phyloP scores from a whole-genome alignment of 352 stramenopile genomes.

The Phytophthora citricola region DNA sequence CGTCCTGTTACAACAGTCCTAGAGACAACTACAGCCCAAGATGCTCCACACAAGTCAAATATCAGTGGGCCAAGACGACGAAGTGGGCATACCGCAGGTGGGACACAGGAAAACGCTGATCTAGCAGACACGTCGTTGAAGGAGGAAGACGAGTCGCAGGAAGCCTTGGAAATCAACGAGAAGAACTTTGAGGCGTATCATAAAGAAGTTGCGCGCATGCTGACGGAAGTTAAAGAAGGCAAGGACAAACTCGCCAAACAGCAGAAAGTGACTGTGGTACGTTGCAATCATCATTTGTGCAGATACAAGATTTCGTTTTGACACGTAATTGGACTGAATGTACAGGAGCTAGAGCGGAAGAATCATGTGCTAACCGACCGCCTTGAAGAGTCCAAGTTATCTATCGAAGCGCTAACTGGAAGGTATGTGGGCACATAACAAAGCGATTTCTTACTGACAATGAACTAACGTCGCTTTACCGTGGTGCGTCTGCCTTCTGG shows the following conservation, averaged over 20 bases:
- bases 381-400: slow-evolving; percentile 74
- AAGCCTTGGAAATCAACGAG: slow-evolving; percentile 54
- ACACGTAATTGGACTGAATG: not conserved
- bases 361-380: slow-evolving; percentile 63
- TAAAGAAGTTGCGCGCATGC: slow-evolving; percentile 68
- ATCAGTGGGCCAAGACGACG: slow-evolving; percentile 1
- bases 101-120: slow-evolving; percentile 1
- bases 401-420: slow-evolving; percentile 68
- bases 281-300: not conserved
- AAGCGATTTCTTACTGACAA: not conserved
- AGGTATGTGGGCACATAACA: slow-evolving; percentile 39
- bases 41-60: slow-evolving; percentile 5
- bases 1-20: not conserved
- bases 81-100: not conserved
- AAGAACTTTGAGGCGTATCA: slow-evolving; percentile 78
- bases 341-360: slow-evolving; percentile 74
- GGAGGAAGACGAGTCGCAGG: slow-evolving; percentile 26
- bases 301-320: not conserved
- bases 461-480: not conserved
- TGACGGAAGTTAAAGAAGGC: slow-evolving; percentile 68
- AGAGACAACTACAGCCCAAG: slow-evolving; percentile 1
- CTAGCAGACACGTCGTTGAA: slow-evolving; percentile 9
- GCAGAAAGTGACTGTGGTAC: slow-evolving; percentile 72
- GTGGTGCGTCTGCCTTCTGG: not conserved
- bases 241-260: slow-evolving; percentile 67